Evolutionary conservation across 495 filamentous ascomycete genomes (phyloP), one percentile per base, ranked within the genome.

Genomic region (Monascus purpureus): DNA sequence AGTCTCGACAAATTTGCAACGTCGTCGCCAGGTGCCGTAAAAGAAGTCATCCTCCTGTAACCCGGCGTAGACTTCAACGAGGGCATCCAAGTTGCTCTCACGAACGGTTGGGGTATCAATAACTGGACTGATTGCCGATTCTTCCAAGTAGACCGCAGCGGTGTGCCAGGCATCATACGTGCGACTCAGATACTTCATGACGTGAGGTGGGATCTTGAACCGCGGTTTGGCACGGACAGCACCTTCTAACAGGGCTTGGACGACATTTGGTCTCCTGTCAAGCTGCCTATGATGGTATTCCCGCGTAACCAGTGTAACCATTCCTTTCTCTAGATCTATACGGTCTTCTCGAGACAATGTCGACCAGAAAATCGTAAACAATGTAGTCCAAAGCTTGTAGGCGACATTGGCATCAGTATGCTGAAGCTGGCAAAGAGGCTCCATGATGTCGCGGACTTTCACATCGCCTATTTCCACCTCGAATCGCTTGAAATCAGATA

Each of bases 91-190:
- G 42, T 87, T 95, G 54, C 86, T 94, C 43, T 96, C 92, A 17
- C 84, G 71, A 12, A 93, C 80, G 25, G 68, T 67, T 4, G 78
- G 53, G 1, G 82, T 88, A 45, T 99, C 88, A 32, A 87, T 73
- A 30, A 82, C 70, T 1, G 92, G 86, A 26, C 73, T 72, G 40
- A 93, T 76, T 1, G 82, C 82, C 24, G 73, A 70, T 30, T 88
- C 81, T 46, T 99, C 92, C 32, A 96, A 66, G 39, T 84, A 80
- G 14, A 70, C 73, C 0, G 87, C 65, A 14, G 82, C 82, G 22
- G 82, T 88, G 46, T 96, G 96, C 92, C 92, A 96, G 3, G 77
- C 84, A 57, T 95, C 84, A 44, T 88, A 96, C 0, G 82, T 90
- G 46, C 77, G 80, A 13, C 81, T 85, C 9, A 87, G 69, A 45